Evolutionary conservation across 2,329 filamentous ascomycete species (phyloP), one percentile per base, ranked within the genome.

Genomic region (Penicillium sp.): DNA sequence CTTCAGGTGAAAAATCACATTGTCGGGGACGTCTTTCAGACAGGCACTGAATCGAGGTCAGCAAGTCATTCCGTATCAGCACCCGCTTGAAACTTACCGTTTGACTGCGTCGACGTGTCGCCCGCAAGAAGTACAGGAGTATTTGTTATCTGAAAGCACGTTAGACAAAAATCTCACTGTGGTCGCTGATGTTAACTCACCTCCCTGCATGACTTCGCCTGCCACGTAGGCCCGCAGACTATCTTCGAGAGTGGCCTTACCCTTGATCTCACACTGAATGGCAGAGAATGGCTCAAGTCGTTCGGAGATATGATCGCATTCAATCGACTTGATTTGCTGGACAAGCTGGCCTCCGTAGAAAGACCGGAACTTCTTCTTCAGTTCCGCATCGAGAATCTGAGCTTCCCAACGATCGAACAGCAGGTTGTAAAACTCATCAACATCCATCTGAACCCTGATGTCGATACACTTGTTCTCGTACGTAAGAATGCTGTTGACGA

Each of bases 401-500:
- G 82, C 81, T 65, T 99, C 95, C 81, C 90, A 90, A 22, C 90
- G 82, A 67, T 95, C 90, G 61, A 97, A 93, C 0, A 99, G 79
- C 4, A 95, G 79, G 62, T 93, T 95, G 74, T 95, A 97, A 66
- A 97, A 99, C 66, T 96, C 91, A 60, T 97, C 93, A 4, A 96
- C 93, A 65, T 99, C 93, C 89, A 99, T 97, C 69, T 99, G 93
- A 51, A 88, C 83, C 48, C 85, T 83, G 22, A 95, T 85, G 67
- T 97, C 90, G 55, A 99, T 95, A 13, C 81, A 78, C 2, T 83
- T 80, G 50, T 90, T 87, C 30, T 95, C 89, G 50, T 91, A 92
- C 0, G 87, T 92, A 59, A 83, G 86, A 62, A 97, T 89, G 34
- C 83, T 85, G 29, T 78, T 77, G 12, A 93, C 87, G 54, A 95